A percentile compares a stretch with the other conserved stretches of the same genome.
Conservation (phyloP, 2,329 filamentous ascomycete species). For the Alternaria rosae region DNA sequence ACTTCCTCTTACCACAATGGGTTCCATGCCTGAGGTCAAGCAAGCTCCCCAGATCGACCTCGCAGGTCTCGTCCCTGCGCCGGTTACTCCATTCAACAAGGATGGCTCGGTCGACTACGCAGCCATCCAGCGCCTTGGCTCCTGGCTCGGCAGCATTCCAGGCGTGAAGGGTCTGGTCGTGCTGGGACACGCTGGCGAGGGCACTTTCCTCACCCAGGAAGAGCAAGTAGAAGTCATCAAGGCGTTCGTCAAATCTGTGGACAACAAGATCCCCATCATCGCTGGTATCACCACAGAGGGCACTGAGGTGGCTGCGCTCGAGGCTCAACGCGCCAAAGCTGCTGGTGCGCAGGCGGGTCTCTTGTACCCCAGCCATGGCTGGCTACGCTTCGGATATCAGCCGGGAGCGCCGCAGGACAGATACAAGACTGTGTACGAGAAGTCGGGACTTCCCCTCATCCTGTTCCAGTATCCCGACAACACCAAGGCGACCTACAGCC, state of each 20-base stretch:
- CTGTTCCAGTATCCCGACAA: constrained; percentile 64
- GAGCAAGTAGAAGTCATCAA: constrained; percentile 61
- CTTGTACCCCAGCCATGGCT: constrained; percentile 62
- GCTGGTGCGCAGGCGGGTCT: constrained; percentile 61
- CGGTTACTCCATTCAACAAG: constrained; percentile 61
- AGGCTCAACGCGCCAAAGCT: constrained; percentile 60
- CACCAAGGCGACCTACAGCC: constrained; percentile 61
- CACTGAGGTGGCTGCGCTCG: constrained; percentile 61
- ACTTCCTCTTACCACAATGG: constrained; percentile 21
- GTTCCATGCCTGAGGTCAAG: constrained; percentile 34
- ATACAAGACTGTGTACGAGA: constrained; percentile 60
- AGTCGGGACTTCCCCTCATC: constrained; percentile 59
- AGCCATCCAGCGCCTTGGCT: constrained; percentile 61
- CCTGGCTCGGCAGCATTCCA: constrained; percentile 61
- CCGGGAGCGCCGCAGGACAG: constrained; percentile 60
- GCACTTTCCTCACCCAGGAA: constrained; percentile 61
- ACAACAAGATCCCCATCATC: constrained; percentile 61
- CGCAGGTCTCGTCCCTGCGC: constrained; percentile 59
- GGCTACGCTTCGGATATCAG: constrained; percentile 64
- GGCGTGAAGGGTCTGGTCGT: constrained; percentile 63
- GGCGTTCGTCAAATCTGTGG: constrained; percentile 61
- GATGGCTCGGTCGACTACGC: constrained; percentile 60
- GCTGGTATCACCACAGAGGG: constrained; percentile 63
- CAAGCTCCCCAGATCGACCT: constrained; percentile 52
- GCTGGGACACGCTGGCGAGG: constrained; percentile 63